Percentiles rank a stretch among this genome's conserved stretches.
These are phyloP conservation scores for Geotrichum carabidarum DNA, from an alignment of 1,139 yeast genomes.

Conservation along the genomic window DNA sequence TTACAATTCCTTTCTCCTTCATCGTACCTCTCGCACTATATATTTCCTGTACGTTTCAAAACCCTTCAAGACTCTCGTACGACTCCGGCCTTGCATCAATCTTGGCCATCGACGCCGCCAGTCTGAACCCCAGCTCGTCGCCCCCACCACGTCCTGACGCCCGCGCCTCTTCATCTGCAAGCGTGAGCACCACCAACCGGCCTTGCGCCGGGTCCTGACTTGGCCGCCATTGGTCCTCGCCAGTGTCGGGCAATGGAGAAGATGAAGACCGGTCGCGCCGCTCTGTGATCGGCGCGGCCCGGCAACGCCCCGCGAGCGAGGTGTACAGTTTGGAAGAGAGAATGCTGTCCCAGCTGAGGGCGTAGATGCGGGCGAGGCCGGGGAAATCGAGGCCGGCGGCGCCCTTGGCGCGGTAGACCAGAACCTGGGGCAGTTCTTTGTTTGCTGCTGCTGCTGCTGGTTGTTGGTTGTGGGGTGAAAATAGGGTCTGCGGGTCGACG, in stretches of 20 bases:
- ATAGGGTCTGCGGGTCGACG: slow-evolving; percentile 9
- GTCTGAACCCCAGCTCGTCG: slow-evolving; percentile 8
- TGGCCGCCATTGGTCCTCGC: slow-evolving; percentile 4
- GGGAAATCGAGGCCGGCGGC: slow-evolving; percentile 21
- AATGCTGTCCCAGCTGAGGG: slow-evolving; percentile 21
- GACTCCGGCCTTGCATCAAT: slow-evolving; percentile 8
- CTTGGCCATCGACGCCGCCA: slow-evolving; percentile 18
- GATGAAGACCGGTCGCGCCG: not conserved
- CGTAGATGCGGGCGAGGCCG: slow-evolving; percentile 20
- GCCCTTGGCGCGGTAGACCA: slow-evolving; percentile 14
- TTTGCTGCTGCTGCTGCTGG: not conserved
- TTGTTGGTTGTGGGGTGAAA: not conserved
- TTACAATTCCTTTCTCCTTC: too few relatives aligned
- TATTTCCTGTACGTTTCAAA: not conserved
- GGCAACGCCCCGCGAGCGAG: slow-evolving; percentile 16
- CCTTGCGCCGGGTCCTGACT: slow-evolving; percentile 9
- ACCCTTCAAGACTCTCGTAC: not conserved
- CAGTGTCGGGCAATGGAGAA: not conserved
- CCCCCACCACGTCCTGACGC: not conserved
- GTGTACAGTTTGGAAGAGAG: slow-evolving; percentile 13
- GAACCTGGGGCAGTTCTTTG: slow-evolving; percentile 8
- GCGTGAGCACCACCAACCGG: slow-evolving; percentile 15
- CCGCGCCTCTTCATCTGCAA: slow-evolving; percentile 11
- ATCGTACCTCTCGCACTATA: too few relatives aligned
- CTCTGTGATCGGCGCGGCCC: slow-evolving; percentile 8